A percentile compares a stretch with the other conserved stretches of the same genome.
Conservation (phyloP, 148 eudicot species). For the Selenicereus undatus region DNA sequence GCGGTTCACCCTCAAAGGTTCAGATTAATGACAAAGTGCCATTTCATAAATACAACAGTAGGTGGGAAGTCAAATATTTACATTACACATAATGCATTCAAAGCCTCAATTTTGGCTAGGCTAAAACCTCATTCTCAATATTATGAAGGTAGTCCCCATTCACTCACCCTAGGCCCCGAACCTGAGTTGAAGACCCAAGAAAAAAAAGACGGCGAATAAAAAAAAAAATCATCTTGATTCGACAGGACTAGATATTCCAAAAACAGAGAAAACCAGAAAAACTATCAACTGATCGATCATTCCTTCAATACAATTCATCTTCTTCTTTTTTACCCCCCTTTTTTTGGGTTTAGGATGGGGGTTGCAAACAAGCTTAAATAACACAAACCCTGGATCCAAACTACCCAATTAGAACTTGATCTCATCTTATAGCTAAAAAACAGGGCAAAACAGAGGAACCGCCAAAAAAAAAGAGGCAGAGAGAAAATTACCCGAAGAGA, state of each 20-base stretch:
- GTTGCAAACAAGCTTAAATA: background rate
- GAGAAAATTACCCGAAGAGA: constrained; percentile 51
- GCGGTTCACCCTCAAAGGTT: too few species aligned
- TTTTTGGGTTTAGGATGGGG: background rate
- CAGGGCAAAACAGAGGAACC: background rate
- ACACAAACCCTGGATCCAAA: background rate
- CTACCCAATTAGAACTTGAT: background rate
- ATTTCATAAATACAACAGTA: too few species aligned
- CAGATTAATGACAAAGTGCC: too few species aligned
- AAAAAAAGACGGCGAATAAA: too few species aligned
- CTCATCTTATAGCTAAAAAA: background rate
- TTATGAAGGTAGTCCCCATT: too few species aligned
- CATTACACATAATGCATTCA: too few species aligned
- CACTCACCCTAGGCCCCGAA: background rate
- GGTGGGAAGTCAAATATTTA: too few species aligned
- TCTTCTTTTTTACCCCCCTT: background rate
- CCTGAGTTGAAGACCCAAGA: background rate
- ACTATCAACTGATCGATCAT: background rate
- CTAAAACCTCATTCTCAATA: too few species aligned
- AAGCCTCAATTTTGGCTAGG: too few species aligned
- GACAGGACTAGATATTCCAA: background rate
- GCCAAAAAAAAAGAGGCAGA: background rate
- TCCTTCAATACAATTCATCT: background rate
- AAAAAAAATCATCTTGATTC: background rate
- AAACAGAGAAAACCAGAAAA: background rate